Conservation (phyloP, 2,329 filamentous ascomycete species). For the Cladophialophora carrionii region DNA sequence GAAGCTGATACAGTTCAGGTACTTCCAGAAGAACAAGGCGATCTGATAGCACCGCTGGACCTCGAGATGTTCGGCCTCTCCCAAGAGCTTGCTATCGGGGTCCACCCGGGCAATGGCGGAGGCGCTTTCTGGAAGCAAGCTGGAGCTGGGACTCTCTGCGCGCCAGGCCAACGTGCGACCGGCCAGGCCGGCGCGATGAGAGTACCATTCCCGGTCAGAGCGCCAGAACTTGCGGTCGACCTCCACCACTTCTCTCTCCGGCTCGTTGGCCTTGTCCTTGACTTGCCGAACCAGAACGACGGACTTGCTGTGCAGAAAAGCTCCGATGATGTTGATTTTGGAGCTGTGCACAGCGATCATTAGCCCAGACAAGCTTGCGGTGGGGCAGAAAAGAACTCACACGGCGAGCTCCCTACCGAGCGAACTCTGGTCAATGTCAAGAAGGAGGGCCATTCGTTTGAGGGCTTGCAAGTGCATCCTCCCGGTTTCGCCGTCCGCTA, state of each 20-base stretch:
- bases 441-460: slow-evolving; percentile 12
- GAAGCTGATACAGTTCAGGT: slow-evolving; percentile 31
- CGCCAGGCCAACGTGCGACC: slow-evolving; percentile 30
- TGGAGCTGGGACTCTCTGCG: slow-evolving; percentile 22
- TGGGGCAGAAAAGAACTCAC: slow-evolving; percentile 1
- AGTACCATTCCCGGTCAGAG: slow-evolving; percentile 30
- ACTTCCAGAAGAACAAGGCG: slow-evolving; percentile 27
- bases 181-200: slow-evolving; percentile 18
- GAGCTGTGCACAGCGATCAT: slow-evolving; percentile 14
- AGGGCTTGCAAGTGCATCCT: slow-evolving; percentile 31
- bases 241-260: slow-evolving; percentile 22
- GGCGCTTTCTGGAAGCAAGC: slow-evolving; percentile 17
- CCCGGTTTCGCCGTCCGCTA: slow-evolving; percentile 29
- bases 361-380: not conserved
- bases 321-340: slow-evolving; percentile 33
- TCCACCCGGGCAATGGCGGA: slow-evolving; percentile 26
- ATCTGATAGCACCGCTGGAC: slow-evolving; percentile 33
- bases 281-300: slow-evolving; percentile 19
- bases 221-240: slow-evolving; percentile 27
- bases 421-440: slow-evolving; percentile 4
- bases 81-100: slow-evolving; percentile 13
- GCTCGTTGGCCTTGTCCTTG: slow-evolving; percentile 1
- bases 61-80: slow-evolving; percentile 13
- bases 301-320: slow-evolving; percentile 26
- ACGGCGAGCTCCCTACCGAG: slow-evolving; percentile 29